Percentiles rank a stretch among this genome's conserved stretches.
These are phyloP conservation scores for Zizania palustris DNA, from an alignment of 202 grass and related monocot genomes.

Conservation along the genomic window DNA sequence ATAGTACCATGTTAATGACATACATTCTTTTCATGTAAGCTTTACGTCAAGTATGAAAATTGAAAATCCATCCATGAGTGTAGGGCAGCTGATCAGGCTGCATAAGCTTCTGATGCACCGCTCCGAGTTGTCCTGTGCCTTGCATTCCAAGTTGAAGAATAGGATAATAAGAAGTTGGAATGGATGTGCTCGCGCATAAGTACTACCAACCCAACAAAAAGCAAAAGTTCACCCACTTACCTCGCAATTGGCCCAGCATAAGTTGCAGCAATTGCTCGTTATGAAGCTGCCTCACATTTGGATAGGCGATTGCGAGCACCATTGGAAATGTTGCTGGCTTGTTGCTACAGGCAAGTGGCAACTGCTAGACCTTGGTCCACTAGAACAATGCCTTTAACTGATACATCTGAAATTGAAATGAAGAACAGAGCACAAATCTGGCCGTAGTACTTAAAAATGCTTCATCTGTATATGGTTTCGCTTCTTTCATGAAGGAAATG, in stretches of 20 bases:
- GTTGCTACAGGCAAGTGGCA: neutral
- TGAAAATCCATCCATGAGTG: neutral
- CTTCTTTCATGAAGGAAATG: neutral
- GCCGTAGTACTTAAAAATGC: neutral
- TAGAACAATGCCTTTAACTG: neutral
- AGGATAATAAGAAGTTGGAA: constrained; percentile 19
- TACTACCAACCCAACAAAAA: constrained; percentile 7
- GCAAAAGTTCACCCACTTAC: constrained; percentile 28
- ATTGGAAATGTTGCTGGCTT: neutral
- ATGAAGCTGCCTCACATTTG: neutral
- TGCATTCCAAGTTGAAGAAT: constrained; percentile 29
- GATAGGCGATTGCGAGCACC: neutral
- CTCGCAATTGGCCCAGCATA: neutral
- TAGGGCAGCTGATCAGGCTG: neutral
- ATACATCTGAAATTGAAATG: neutral
- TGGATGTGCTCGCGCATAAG: neutral
- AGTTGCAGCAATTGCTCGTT: neutral
- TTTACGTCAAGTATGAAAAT: constrained; percentile 27
- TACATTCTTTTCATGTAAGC: constrained; percentile 23
- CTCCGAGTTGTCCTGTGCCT: constrained; percentile 14
- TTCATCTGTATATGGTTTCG: neutral
- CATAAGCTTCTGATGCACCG: neutral
- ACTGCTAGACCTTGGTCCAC: neutral
- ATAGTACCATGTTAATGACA: neutral
- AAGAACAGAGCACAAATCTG: constrained; percentile 6